A percentile compares a stretch with the other conserved stretches of the same genome.
Evolutionary conservation across 1,139 yeast genomes (phyloP).

Genomic region (Blastobotrys malaysiensis): DNA sequence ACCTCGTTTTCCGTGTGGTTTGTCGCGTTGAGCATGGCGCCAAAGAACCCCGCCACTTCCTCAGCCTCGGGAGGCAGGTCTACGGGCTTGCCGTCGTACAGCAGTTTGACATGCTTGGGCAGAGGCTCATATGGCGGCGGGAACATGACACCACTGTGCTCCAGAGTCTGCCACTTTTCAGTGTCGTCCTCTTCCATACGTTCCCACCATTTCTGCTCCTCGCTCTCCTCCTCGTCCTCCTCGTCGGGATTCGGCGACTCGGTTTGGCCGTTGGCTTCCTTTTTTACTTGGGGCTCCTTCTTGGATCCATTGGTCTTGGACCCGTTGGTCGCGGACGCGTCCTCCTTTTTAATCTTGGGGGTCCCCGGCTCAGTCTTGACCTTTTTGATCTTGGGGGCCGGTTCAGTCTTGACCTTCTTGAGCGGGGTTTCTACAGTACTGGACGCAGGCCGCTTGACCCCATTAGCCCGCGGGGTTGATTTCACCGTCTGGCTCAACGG

Average conservation of each 20-base stretch:
- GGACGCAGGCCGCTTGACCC: background rate
- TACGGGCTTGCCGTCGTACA: slow-evolving; percentile 72
- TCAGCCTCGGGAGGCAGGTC: slow-evolving; percentile 75
- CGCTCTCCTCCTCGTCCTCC: slow-evolving; percentile 53
- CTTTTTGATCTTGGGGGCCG: slow-evolving; percentile 5
- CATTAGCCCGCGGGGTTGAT: background rate
- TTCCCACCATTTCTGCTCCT: slow-evolving; percentile 86
- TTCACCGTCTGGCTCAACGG: background rate
- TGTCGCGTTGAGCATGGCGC: slow-evolving; percentile 69
- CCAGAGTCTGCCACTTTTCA: slow-evolving; percentile 79
- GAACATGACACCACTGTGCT: slow-evolving; percentile 85
- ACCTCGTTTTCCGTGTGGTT: slow-evolving; percentile 86
- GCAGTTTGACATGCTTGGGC: slow-evolving; percentile 71
- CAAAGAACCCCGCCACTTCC: slow-evolving; percentile 94
- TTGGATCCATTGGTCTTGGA: slow-evolving; percentile 10
- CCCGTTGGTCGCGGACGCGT: background rate
- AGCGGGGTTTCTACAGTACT: background rate
- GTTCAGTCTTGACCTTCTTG: background rate
- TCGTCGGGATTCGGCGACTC: slow-evolving; percentile 21
- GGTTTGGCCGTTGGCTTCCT: slow-evolving; percentile 5
- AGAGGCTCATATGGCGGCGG: slow-evolving; percentile 90
- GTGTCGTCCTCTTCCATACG: slow-evolving; percentile 66
- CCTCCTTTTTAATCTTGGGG: background rate
- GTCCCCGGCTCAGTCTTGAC: background rate
- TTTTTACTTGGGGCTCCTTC: slow-evolving; percentile 7